These are phyloP conservation scores for Chaetomiaceae sp. DNA, from an alignment of 2,329 filamentous ascomycete genomes.

Conservation along the genomic window DNA sequence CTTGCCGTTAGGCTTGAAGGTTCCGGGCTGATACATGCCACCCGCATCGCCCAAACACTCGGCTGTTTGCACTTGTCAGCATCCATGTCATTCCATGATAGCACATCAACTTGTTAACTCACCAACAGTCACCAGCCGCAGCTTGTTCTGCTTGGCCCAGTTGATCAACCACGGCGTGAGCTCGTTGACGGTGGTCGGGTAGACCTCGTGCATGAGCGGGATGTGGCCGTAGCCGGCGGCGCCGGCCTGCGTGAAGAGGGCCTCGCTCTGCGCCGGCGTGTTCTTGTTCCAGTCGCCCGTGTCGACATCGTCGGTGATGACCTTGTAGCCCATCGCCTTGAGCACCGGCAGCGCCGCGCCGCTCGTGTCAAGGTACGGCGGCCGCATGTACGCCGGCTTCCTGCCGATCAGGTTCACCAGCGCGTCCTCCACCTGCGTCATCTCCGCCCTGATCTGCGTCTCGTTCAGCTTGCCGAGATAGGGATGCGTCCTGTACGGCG, in stretches of 20 bases:
- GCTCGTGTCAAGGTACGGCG: constrained; percentile 43
- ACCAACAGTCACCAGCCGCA: constrained; percentile 46
- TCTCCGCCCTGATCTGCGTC: constrained; percentile 39
- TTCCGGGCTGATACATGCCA: constrained; percentile 37
- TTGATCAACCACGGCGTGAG: constrained; percentile 45
- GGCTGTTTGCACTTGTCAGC: constrained; percentile 24
- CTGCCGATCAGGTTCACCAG: constrained; percentile 44
- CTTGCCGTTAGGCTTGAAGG: constrained; percentile 29
- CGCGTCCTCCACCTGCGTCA: constrained; percentile 46
- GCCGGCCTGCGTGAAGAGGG: constrained; percentile 42
- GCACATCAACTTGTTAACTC: constrained; percentile 23
- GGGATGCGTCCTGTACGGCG: constrained; percentile 37
- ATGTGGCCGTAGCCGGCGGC: constrained; percentile 45
- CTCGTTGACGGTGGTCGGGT: constrained; percentile 41
- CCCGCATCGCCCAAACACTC: constrained; percentile 38
- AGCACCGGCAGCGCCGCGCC: constrained; percentile 38
- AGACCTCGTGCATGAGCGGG: constrained; percentile 52
- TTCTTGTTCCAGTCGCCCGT: constrained; percentile 55
- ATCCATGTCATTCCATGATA: neutral
- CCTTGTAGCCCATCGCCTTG: constrained; percentile 48
- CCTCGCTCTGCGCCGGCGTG: constrained; percentile 44
- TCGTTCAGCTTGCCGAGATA: constrained; percentile 37
- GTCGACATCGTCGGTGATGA: constrained; percentile 56
- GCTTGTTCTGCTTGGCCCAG: constrained; percentile 43
- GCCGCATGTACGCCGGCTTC: constrained; percentile 45